Evolutionary conservation across 2,329 filamentous ascomycete genomes (phyloP).

Genomic region (Aspergillus felis): DNA sequence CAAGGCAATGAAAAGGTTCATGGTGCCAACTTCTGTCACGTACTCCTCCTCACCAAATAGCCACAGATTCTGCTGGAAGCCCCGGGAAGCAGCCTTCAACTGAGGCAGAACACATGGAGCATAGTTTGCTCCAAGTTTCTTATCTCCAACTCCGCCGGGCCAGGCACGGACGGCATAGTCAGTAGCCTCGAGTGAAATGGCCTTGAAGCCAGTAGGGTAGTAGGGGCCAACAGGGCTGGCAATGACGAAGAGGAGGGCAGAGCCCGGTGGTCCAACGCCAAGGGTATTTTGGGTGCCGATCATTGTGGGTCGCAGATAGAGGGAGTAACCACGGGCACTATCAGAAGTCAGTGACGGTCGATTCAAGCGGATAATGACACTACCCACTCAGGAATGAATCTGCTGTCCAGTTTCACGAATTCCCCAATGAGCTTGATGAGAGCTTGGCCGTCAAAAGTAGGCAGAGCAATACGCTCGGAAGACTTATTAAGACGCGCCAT

Average conservation of each 20-base stretch:
- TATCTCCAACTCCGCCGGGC: slow-evolving; percentile 96
- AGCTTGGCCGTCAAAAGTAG: slow-evolving; percentile 70
- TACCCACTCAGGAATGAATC: slow-evolving; percentile 77
- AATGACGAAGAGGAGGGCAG: slow-evolving; percentile 89
- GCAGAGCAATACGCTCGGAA: slow-evolving; percentile 83
- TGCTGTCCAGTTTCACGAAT: slow-evolving; percentile 74
- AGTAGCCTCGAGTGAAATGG: slow-evolving; percentile 89
- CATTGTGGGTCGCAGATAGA: slow-evolving; percentile 94
- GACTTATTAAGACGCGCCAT: slow-evolving; percentile 94
- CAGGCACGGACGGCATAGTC: slow-evolving; percentile 95
- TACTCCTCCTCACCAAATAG: slow-evolving; percentile 93
- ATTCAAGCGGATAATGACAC: neutral
- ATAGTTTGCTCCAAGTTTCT: slow-evolving; percentile 98
- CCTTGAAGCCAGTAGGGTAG: slow-evolving; percentile 98
- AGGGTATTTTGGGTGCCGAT: slow-evolving; percentile 95
- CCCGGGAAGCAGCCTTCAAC: slow-evolving; percentile 81
- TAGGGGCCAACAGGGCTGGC: slow-evolving; percentile 95
- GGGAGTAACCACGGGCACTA: slow-evolving; percentile 73
- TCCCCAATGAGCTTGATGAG: slow-evolving; percentile 78
- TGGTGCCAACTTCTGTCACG: slow-evolving; percentile 95
- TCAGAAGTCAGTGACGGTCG: neutral
- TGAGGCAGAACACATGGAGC: slow-evolving; percentile 98
- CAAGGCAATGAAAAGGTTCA: slow-evolving; percentile 93
- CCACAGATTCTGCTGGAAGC: slow-evolving; percentile 98
- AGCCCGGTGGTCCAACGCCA: slow-evolving; percentile 86